Percentiles rank a stretch among this genome's conserved stretches.
Conservation (phyloP, 2,329 filamentous ascomycete genomes). For the Metarhizium rileyi region DNA sequence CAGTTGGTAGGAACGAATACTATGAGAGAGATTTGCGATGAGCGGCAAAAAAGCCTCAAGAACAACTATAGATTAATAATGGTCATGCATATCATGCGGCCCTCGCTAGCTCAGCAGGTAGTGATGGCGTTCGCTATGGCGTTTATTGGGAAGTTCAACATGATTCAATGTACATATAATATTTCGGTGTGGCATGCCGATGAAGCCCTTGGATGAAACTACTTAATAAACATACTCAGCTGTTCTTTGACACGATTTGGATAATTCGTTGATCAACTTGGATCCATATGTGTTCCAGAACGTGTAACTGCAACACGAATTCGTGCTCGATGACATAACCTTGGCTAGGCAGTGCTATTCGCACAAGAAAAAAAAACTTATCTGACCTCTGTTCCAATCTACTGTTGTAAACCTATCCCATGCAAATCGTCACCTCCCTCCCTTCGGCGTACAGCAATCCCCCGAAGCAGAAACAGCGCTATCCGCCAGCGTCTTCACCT, state of each 20-base stretch:
- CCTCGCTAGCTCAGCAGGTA: conserved; percentile 12
- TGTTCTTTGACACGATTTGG: neutral
- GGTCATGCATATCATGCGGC: conserved; percentile 6
- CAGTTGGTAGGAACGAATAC: neutral
- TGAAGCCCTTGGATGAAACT: conserved; percentile 4
- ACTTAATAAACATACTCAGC: conserved; percentile 5
- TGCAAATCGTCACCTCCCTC: neutral
- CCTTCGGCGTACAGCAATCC: conserved; percentile 45
- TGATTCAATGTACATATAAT: conserved; percentile 16
- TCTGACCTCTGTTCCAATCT: too few species aligned
- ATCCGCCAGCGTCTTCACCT: conserved; percentile 35
- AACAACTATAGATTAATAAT: conserved; percentile 8
- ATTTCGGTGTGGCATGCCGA: conserved; percentile 1
- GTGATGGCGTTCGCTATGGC: conserved; percentile 19
- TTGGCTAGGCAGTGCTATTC: neutral
- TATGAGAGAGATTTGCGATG: too few species aligned
- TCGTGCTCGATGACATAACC: neutral
- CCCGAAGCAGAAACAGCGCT: conserved; percentile 34
- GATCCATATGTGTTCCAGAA: neutral
- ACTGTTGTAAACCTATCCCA: too few species aligned
- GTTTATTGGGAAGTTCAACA: conserved; percentile 17
- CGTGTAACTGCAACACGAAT: neutral
- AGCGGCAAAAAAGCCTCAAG: neutral
- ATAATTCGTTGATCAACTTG: too few species aligned
- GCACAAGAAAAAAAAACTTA: neutral